Evolutionary conservation across 306 rosid species (phyloP), one percentile per base, ranked within the genome.

Genomic region (Urtica urens): DNA sequence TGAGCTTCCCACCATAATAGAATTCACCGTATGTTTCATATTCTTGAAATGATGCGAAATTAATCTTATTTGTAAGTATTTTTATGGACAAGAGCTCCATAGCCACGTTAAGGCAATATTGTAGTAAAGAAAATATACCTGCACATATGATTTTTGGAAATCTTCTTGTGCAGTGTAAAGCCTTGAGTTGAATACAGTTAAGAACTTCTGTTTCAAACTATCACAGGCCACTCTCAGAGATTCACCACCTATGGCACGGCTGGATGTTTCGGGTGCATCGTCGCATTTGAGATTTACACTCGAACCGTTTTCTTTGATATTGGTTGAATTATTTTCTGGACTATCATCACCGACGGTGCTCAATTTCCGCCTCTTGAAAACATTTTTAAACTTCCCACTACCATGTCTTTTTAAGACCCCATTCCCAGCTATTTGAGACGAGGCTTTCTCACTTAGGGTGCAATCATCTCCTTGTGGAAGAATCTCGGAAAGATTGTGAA

Each of bases 401-500:
- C 45, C 29, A 58, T 68, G 74, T 53, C 54, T 74, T 60, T 46
- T 63, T 49, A 59, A 50, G 35, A 22, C 29, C 55, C 22, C 42
- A 48, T 44, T 58, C 39, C 42, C 67, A 25, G 68, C 57, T 63
- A 31, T 60, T 42, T 42, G 68, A 23, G 78, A 65, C 33, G 69
- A 20, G 39, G 53, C 46, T 25, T 66, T 68, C 55, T 57, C 60
- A 23, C 70, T 59, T 56, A 72, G 65, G 21, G 71, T 63, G 35
- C 54, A 57, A 48, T 22, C 53, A 26, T 66, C 45, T 57, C 62
- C 69, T 50, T 42, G 70, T 23, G 95, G 79, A 4, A 77, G 81
- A 55, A 77, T 79, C 62, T 90, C 95, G 18, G 82, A 73, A 64
- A 90, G 86, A 75, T 90, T 90, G 64, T 85, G 85, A 75, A 79